Evolutionary conservation across 768 basidiomycete genomes (phyloP).

Genomic region (Porphyrellus cyaneotinctus): DNA sequence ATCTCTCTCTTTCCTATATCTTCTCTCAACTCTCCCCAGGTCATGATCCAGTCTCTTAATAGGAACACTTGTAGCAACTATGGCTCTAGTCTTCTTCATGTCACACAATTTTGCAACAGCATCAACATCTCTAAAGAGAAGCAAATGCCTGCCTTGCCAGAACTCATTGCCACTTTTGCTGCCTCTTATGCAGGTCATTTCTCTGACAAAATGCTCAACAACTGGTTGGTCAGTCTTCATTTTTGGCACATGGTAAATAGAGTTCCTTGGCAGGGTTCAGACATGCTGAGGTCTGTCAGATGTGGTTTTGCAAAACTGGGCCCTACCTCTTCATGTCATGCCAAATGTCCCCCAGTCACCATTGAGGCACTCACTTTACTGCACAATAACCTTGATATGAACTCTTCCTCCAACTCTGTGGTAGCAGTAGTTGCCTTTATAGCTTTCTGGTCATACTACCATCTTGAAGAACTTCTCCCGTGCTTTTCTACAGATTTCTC

Average conservation of each 20-base stretch:
- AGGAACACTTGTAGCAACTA: too few relatives aligned
- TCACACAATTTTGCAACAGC: not conserved
- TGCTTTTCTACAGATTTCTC: not conserved
- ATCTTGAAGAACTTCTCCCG: not conserved
- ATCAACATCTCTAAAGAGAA: not conserved
- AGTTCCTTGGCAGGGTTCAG: too few relatives aligned
- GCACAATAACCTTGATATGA: too few relatives aligned
- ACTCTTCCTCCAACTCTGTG: too few relatives aligned
- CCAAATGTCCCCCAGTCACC: not conserved
- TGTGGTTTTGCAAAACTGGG: not conserved
- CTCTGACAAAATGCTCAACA: not conserved
- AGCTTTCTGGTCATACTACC: not conserved
- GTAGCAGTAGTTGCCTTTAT: not conserved
- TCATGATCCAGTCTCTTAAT: too few relatives aligned
- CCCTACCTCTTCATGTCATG: not conserved
- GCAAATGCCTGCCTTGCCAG: not conserved
- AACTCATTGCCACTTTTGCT: not conserved
- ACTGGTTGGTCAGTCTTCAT: too few relatives aligned
- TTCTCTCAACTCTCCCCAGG: too few relatives aligned
- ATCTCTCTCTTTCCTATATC: too few relatives aligned
- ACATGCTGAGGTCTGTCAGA: not conserved
- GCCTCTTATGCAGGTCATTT: not conserved
- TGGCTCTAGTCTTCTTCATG: too few relatives aligned
- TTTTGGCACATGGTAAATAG: too few relatives aligned
- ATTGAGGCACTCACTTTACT: not conserved